A percentile compares a stretch with the other conserved stretches of the same genome.
Evolutionary conservation across 345 rosid genomes (phyloP).

Genomic region (Murraya paniculata): DNA sequence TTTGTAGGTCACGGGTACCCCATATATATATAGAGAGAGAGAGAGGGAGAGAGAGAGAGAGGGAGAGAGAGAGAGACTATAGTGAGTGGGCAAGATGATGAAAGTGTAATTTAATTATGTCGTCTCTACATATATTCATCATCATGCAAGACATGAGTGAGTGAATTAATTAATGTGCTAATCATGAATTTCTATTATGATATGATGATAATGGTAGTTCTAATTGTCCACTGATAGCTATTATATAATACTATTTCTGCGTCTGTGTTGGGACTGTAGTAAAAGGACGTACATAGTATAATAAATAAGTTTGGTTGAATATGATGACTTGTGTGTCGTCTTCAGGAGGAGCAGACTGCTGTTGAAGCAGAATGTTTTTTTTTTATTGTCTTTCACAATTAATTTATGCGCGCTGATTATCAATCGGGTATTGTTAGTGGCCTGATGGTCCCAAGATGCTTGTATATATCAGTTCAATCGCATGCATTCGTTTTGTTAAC

Average conservation of each 20-base stretch:
- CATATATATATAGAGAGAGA: too few species aligned
- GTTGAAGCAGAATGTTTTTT: not conserved
- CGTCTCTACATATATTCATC: not conserved
- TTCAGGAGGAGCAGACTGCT: not conserved
- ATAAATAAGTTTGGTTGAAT: too few species aligned
- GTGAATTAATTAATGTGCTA: not conserved
- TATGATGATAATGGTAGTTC: not conserved
- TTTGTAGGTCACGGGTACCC: not conserved
- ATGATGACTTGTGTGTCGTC: too few species aligned
- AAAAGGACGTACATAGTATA: too few species aligned
- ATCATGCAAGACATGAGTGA: slow-evolving; percentile 1
- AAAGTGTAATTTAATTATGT: not conserved
- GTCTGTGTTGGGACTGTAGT: too few species aligned
- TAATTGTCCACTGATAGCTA: too few species aligned
- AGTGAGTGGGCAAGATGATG: not conserved
- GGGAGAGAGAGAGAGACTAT: too few species aligned
- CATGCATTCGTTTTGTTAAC: not conserved
- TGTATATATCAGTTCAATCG: not conserved
- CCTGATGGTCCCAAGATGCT: not conserved
- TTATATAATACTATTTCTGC: not conserved
- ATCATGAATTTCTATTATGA: not conserved
- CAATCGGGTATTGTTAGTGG: not conserved
- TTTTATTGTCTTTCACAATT: not conserved
- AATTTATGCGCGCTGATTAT: not conserved
- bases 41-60: too few species aligned